Base-by-base conservation (phyloP, 2,329 filamentous ascomycete genomes). In the Monosporascus sp. region DNA sequence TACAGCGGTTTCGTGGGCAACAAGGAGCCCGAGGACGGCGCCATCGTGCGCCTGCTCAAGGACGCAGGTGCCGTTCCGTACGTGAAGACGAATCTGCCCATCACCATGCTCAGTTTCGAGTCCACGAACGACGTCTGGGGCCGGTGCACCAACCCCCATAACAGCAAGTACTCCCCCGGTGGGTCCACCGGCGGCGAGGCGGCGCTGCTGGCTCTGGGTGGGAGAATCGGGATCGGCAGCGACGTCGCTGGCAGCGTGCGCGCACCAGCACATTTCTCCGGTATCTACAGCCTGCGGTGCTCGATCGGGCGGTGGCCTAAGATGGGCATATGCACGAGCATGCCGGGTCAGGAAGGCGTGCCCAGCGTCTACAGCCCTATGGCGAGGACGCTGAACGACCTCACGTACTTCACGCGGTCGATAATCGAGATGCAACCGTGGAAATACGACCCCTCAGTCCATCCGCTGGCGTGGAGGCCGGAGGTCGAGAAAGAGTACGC, bases 271-370 rank as follows among this genome's bases (percentile, higher is more conserved):
- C 91, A 96, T 62, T 97, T 91, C 74, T 88, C 88, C 2, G 92
- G 92, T 8, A 90, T 93, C 67, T 97, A 96, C 70, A 87, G 88
- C 18, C 74, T 97, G 24, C 84, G 89, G 37, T 96, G 92, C 72
- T 92, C 89, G 3, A 95, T 89, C 1, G 92, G 93, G 2, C 81
- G 92, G 48, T 97, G 92, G 91, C 90, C 91, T 1, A 96, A 95
- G 70, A 79, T 83, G 43, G 91, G 91, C 9, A 85, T 91, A 67
- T 82, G 82, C 56, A 96, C 92, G 0, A 92, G 88, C 63, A 96
- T 96, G 91, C 85, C 89, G 0, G 93, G 93, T 0, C 91, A 97
- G 68, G 93, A 97, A 67, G 92, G 91, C 1, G 85, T 97, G 35
- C 85, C 90, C 1, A 89, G 87, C 58, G 91, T 96, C 20, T 96